phyloP scores from a whole-genome alignment of 2,329 filamentous ascomycete species.

The Talaromyces atroroseus region DNA sequence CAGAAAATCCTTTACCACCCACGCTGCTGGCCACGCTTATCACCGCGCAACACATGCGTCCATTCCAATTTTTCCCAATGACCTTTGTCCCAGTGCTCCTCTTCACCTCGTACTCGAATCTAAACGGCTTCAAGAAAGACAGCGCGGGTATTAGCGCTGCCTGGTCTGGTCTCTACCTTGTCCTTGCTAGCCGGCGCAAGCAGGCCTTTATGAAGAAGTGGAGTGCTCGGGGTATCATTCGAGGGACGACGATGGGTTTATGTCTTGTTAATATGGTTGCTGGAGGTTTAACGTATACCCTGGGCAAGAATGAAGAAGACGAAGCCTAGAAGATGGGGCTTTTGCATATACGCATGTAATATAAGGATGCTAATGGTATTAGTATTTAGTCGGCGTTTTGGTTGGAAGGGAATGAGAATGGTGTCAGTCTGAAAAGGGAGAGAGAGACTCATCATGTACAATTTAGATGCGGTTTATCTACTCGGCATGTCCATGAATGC shows the following conservation, averaged over 20 bases:
- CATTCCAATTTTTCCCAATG: constrained; percentile 61
- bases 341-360: neutral
- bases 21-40: constrained; percentile 61
- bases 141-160: constrained; percentile 59
- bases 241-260: constrained; percentile 42
- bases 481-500: too few relatives aligned
- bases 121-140: constrained; percentile 58
- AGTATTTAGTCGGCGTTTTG: neutral
- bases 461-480: neutral
- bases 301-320: constrained; percentile 37
- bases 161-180: constrained; percentile 61
- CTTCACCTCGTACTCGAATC: constrained; percentile 61
- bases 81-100: constrained; percentile 61
- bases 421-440: neutral
- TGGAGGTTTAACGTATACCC: constrained; percentile 43
- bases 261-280: constrained; percentile 43
- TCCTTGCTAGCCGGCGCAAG: constrained; percentile 56
- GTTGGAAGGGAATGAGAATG: neutral
- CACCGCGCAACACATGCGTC: constrained; percentile 61
- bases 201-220: constrained; percentile 42
- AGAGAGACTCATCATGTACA: neutral
- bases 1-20: constrained; percentile 61
- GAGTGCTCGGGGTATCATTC: constrained; percentile 39
- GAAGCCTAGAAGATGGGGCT: neutral
- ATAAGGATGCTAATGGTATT: neutral